Base-by-base conservation (phyloP, 139 green algal genomes). In the Marvania coccoides region DNA sequence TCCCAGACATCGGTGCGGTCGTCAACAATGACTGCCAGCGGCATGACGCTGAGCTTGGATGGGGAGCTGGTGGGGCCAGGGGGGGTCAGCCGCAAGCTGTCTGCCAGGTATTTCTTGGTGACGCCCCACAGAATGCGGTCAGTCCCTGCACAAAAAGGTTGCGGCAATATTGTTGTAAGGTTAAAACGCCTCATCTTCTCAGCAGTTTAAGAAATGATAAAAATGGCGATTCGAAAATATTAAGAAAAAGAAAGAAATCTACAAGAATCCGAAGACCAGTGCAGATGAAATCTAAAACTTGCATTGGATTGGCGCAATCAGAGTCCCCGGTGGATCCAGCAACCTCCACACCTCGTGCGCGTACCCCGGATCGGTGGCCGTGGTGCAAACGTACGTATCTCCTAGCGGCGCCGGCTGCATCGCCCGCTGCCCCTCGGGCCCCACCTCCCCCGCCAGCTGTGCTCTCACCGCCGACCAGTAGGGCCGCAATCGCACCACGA, bases 281-380 rank as follows among this genome's bases (percentile, higher is more conserved):
- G n/a, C n/a, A n/a, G n/a, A n/a, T n/a, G n/a, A n/a, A n/a, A n/a
- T n/a, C n/a, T n/a, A n/a, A n/a, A n/a, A n/a, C n/a, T n/a, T n/a
- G n/a, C n/a, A n/a, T n/a, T n/a, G n/a, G n/a, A n/a, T n/a, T n/a
- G n/a, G n/a, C n/a, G n/a, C n/a, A 58, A 94, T 91, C 68, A 95
- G 72, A n/a, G 56, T 47, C 1, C 28, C 67, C 5, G 60, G 45
- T 0, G 61, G 61, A 78, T 96, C 90, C 71, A 96, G 74, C 55
- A 93, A 66, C 26, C 90, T 77, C 87, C 85, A 94, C 1, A 86
- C 88, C 60, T 96, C 88, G 37, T 90, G 67, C 4, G 90, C 90
- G 70, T 96, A 96, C 26, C 77, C 71, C 9, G 77, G 75, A 69
- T 93, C 84, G 0, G 88, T 87, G 1, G 88, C 89, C 12, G 59